phyloP scores from a whole-genome alignment of 116 monocot species.

The Iris pallida region DNA sequence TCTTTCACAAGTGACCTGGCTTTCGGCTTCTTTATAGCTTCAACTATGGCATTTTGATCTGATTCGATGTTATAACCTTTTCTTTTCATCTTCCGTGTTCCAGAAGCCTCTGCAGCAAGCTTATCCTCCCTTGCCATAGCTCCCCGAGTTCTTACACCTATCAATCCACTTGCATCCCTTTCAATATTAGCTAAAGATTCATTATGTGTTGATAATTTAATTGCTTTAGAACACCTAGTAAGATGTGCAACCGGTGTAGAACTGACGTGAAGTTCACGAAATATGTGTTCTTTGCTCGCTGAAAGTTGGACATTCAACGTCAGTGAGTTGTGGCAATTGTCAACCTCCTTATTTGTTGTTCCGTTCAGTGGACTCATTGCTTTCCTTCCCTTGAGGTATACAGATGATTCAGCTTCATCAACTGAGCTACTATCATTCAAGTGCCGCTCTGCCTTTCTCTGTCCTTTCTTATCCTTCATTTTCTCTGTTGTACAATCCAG shows the following conservation, averaged over 20 bases:
- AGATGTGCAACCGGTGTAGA: slow-evolving; percentile 49
- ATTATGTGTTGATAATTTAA: slow-evolving; percentile 1
- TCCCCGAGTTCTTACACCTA: background rate
- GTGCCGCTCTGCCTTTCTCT: background rate
- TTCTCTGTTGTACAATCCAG: slow-evolving; percentile 1
- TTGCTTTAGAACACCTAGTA: slow-evolving; percentile 42
- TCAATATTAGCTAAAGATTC: slow-evolving; percentile 4
- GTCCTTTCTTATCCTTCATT: slow-evolving; percentile 14
- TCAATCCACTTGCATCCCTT: slow-evolving; percentile 2
- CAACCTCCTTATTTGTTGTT: slow-evolving; percentile 1
- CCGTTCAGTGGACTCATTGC: background rate
- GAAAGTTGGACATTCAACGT: slow-evolving; percentile 12
- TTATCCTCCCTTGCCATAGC: slow-evolving; percentile 1
- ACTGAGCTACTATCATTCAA: slow-evolving; percentile 3
- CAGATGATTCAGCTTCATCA: slow-evolving; percentile 7
- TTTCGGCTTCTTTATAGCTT: slow-evolving; percentile 3
- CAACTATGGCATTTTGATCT: slow-evolving; percentile 7
- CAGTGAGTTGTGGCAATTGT: background rate
- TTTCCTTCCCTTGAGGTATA: slow-evolving; percentile 8
- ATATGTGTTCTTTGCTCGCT: slow-evolving; percentile 5
- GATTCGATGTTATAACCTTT: slow-evolving; percentile 10
- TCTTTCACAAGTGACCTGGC: slow-evolving; percentile 8
- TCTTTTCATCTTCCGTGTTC: slow-evolving; percentile 5
- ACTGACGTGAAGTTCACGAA: slow-evolving; percentile 7
- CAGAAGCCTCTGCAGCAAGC: slow-evolving; percentile 19